Percentiles rank a stretch among this genome's conserved stretches.
Evolutionary conservation across 495 filamentous ascomycete genomes (phyloP).

Genomic region (Chlorociboria aeruginascens): DNA sequence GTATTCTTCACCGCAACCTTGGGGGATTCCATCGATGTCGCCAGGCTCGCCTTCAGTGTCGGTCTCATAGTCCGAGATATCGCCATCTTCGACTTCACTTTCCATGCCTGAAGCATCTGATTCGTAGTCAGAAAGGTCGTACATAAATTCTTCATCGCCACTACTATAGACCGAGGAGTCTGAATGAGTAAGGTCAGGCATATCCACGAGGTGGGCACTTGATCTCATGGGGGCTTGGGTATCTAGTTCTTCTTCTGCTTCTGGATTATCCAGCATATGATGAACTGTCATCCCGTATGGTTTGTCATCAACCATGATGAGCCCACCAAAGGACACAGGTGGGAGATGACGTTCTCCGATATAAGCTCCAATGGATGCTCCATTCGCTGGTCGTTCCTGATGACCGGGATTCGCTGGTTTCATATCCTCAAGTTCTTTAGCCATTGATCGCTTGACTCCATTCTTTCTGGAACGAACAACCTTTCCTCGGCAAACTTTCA

Average conservation of each 20-base stretch:
- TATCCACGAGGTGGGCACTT: conserved; percentile 15
- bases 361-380: conserved; percentile 88
- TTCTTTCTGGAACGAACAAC: conserved; percentile 52
- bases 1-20: conserved; percentile 57
- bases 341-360: conserved; percentile 72
- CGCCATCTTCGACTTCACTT: background rate
- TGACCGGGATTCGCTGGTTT: conserved; percentile 47
- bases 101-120: conserved; percentile 2
- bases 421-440: conserved; percentile 19
- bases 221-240: conserved; percentile 23
- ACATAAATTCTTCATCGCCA: conserved; percentile 19
- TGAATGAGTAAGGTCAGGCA: conserved; percentile 16
- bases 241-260: conserved; percentile 35
- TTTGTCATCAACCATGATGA: conserved; percentile 71
- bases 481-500: conserved; percentile 57
- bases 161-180: conserved; percentile 16
- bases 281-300: conserved; percentile 91
- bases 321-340: conserved; percentile 79
- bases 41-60: conserved; percentile 42
- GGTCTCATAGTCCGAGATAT: conserved; percentile 5
- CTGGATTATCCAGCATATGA: conserved; percentile 80
- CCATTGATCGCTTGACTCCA: conserved; percentile 14
- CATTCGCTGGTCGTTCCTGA: conserved; percentile 67
- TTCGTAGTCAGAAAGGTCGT: conserved; percentile 18
- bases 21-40: conserved; percentile 72